Conservation (phyloP, 768 basidiomycete genomes). For the Fomitopsis pulvina region DNA sequence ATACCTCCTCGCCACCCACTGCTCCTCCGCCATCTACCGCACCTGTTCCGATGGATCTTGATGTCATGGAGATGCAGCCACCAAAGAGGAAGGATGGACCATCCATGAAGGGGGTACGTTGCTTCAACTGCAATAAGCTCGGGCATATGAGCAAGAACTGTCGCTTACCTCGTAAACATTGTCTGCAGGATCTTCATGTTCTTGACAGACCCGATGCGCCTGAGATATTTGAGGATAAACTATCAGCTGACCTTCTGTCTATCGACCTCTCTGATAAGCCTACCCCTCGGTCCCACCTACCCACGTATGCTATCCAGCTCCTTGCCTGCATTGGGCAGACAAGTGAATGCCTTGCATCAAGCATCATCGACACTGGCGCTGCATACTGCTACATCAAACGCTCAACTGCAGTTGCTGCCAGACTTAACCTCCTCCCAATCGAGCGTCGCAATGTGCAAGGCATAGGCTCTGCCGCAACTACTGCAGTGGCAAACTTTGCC, state of each 20-base stretch:
- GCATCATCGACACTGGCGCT: conserved; percentile 5
- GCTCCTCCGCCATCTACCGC: neutral
- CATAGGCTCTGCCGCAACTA: neutral
- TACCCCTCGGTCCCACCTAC: neutral
- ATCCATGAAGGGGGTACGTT: neutral
- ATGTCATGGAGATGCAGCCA: neutral
- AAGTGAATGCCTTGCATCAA: neutral
- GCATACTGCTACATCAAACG: conserved; percentile 2
- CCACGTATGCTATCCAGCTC: neutral
- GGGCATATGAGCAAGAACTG: conserved; percentile 1
- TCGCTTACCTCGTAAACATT: conserved; percentile 2
- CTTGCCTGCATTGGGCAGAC: neutral
- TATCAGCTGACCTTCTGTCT: neutral
- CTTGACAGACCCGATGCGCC: neutral
- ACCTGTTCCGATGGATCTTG: conserved; percentile 3
- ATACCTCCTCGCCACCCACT: neutral
- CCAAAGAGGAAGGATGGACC: neutral
- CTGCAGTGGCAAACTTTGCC: neutral
- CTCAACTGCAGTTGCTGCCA: neutral
- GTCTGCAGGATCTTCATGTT: conserved; percentile 1
- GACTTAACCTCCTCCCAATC: neutral
- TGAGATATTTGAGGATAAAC: neutral
- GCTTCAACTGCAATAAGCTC: conserved; percentile 4
- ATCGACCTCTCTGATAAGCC: neutral
- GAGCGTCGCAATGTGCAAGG: neutral